Evolutionary conservation across 2,329 filamentous ascomycete genomes (phyloP), one percentile per base, ranked within the genome.

Genomic region (Claviceps sp.): DNA sequence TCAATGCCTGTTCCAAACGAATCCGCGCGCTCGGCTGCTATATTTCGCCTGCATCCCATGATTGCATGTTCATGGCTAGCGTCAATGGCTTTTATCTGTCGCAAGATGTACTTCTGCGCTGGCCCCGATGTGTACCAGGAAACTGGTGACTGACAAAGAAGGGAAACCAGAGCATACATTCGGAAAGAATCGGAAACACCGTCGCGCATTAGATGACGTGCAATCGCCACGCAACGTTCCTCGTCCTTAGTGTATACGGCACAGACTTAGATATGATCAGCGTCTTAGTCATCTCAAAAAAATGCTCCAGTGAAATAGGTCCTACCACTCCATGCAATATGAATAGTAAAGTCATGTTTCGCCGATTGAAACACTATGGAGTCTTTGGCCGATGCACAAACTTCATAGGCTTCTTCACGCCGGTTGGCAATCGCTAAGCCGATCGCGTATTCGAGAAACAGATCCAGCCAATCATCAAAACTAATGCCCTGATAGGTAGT

Each of bases 61-160:
- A 65, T 66, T 52, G 67, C 65, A 30, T 70, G 67, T 42, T 74
- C 69, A 14, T 74, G 70, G 14, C 77, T 72, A 68, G 72, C 45
- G 84, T 98, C 93, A 72, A 95, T 86, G 3, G 82, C 81, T 66
- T 95, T 94, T 68, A 98, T 87, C 67, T 95, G 88, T 4, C 93
- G 83, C 53, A 96, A 75, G 61, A 97, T 82, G 63, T 87, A 95
- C 65, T 97, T 97, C 66, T 95, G 89, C 20, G 85, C 84, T 0
- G 88, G 84, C 0, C 87, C 86, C 2, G 85, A 84, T 50, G 84
- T 84, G 66, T 91, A 95, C 73, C 85, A 87, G 34, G 82, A 78
- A 40, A 81, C 74, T 1, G 84, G 81, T 14, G 86, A 83, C 50
- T 87, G 82, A 61, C 82, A 87, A 7, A 95, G 72, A 18, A 85